Conservation (phyloP, 805 yeast genomes). For the Debaryomyces maramus region DNA sequence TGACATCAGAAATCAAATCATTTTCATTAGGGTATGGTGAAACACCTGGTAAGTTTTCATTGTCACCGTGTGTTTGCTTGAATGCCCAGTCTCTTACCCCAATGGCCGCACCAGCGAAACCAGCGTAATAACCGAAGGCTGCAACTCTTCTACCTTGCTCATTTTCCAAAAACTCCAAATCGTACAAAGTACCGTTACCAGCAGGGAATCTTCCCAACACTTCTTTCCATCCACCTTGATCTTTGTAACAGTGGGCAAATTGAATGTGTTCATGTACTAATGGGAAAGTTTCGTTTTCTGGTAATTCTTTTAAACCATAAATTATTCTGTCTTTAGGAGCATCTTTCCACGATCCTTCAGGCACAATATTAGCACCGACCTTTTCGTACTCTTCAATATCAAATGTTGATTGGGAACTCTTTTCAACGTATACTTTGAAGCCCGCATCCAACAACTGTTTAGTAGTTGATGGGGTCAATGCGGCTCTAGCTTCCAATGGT, state of each 20-base stretch:
- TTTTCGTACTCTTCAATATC: constrained; percentile 68
- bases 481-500: constrained; percentile 97
- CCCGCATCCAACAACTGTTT: constrained; percentile 83
- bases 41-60: constrained; percentile 74
- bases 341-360: constrained; percentile 87
- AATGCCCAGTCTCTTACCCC: constrained; percentile 94
- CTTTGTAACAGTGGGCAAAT: constrained; percentile 97
- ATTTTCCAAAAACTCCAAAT: constrained; percentile 90
- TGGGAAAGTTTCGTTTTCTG: constrained; percentile 87
- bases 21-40: constrained; percentile 80
- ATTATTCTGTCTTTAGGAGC: constrained; percentile 92
- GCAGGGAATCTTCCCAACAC: constrained; percentile 85
- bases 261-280: constrained; percentile 94
- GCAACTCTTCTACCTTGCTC: constrained; percentile 98
- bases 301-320: constrained; percentile 92
- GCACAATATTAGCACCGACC: constrained; percentile 86
- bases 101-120: constrained; percentile 99
- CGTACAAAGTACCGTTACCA: constrained; percentile 90
- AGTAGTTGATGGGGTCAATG: constrained; percentile 89
- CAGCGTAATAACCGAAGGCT: constrained; percentile 99
- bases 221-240: constrained; percentile 96
- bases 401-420: constrained; percentile 81
- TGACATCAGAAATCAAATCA: constrained; percentile 71
- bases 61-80: constrained; percentile 71
- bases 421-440: constrained; percentile 85